Base-by-base conservation (phyloP, 106 monocot species). In the Cymbidium sinense region DNA sequence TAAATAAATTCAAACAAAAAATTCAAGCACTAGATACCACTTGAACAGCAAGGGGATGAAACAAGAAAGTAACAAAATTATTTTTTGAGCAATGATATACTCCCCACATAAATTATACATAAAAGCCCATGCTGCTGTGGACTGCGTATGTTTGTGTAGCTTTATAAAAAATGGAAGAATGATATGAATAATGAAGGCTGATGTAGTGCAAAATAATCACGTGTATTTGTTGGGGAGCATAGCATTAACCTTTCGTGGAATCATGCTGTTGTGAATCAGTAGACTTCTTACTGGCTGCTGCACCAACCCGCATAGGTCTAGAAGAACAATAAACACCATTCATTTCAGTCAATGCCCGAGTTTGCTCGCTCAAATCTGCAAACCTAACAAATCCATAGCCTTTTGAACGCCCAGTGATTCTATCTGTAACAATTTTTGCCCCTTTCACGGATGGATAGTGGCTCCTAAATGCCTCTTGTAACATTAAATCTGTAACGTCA, bases 311-410 rank as follows among this genome's bases (percentile, higher is more conserved):
- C 95, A 95, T 95, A 9, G 82, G 86, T 75, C 92, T 86, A 70
- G 95, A 78, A 58, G 95, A 95, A 72, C 92, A 95, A 35, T 76
- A 83, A 52, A 84, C 37, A 36, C 95, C 95, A 88, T 95, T 92
- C 95, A 95, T 95, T 82, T 92, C 92, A n/a, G 88, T 86, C 89
- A 95, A 86, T 37, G 95, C 95, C 70, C 83, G 87, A 55, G 84
- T 62, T 64, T 92, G 91, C 34, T 95, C 95, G 84, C 78, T 92
- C 65, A 62, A 51, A 85, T 95, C 92, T 70, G 83, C 86, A 86
- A 95, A 95, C 58, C 79, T 89, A 37, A 95, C 88, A 86, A 95
- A 95, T 2, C 95, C 95, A 84, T 92, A 95, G 27, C 95, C 95
- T 70, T 95, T 95, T n/a, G 95, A 90, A n/a, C 88, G 82, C 25